Evolutionary conservation across 1,139 yeast species (phyloP), one percentile per base, ranked within the genome.

Genomic region (Candida sp.): DNA sequence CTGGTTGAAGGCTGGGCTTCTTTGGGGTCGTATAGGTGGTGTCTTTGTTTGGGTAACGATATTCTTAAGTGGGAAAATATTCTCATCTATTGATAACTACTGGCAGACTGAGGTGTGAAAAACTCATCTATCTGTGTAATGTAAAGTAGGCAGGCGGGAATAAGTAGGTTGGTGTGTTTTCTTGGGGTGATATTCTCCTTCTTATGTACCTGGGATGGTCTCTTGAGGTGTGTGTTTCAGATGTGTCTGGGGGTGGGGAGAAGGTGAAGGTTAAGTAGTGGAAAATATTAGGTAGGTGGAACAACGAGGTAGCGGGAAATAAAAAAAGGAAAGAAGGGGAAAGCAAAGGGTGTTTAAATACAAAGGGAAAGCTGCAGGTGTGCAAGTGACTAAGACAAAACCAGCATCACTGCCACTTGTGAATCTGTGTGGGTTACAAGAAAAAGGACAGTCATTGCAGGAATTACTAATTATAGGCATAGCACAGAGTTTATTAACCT

Each of bases 11-110:
- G 12, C 23, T 26, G 8, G 3, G n/a, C 42, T 26, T 38, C 28
- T 2, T 22, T 37, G 40, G 42, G 6, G 31, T 38, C 42, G 28
- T 38, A 38, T 11, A 38, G 11, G n/a, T 25, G 42, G 28, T 38
- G 42, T 38, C 17, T 38, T 5, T 38, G 42, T 11, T 9, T 25
- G 7, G 42, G 42, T 38, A 38, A 38, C 22, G 31, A 26, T 38
- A 38, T 26, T 38, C 42, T 38, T 26, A 38, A 26, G 30, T 38
- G 28, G 30, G 42, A 38, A 25, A 38, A 38, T 38, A 38, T 38
- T 38, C 31, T 38, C 42, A 38, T 38, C 17, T 38, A 26, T 26
- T 38, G 31, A n/a, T 26, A 38, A 26, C 28, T 38, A 37, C 4
- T 38, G 23, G 38, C 22, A 9, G 22, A 38, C n/a, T 38, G n/a